Evolutionary conservation across 768 basidiomycete species (phyloP).

Genomic region (Exidia glandulosa): DNA sequence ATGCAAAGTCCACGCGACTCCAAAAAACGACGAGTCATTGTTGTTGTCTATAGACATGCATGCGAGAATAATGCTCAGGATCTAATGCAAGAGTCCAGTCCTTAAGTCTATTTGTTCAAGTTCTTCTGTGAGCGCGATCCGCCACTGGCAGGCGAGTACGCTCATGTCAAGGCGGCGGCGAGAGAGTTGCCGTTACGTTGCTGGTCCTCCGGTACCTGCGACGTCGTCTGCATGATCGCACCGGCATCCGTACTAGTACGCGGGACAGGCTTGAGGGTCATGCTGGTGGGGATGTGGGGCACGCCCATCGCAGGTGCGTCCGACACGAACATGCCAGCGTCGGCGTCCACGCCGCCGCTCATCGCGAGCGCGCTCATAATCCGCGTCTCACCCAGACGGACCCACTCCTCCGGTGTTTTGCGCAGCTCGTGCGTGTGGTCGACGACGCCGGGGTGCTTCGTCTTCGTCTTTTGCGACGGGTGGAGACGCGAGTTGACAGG

Average conservation of each 20-base stretch:
- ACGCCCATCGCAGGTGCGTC: not conserved
- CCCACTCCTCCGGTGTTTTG: constrained; percentile 47
- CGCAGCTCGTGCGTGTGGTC: constrained; percentile 25
- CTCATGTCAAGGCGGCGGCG: not conserved
- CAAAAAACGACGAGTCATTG: too few relatives aligned
- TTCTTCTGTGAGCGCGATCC: too few relatives aligned
- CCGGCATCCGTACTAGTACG: not conserved
- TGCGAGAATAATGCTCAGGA: too few relatives aligned
- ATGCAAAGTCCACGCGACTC: too few relatives aligned
- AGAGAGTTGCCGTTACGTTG: not conserved
- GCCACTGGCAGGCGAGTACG: too few relatives aligned
- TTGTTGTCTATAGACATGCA: too few relatives aligned
- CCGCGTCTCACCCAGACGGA: constrained; percentile 32
- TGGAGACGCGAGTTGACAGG: not conserved
- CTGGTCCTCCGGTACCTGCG: not conserved
- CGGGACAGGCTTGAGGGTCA: not conserved
- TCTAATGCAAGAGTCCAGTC: too few relatives aligned
- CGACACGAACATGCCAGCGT: not conserved
- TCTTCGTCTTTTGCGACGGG: constrained; percentile 7
- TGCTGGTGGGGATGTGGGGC: not conserved
- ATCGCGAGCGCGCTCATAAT: constrained; percentile 22
- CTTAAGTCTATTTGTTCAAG: too few relatives aligned
- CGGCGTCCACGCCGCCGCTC: not conserved
- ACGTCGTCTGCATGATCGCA: not conserved
- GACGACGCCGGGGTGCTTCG: constrained; percentile 6